Base-by-base conservation (phyloP, 2,329 filamentous ascomycete species). In the Fusarium praegraminearum region DNA sequence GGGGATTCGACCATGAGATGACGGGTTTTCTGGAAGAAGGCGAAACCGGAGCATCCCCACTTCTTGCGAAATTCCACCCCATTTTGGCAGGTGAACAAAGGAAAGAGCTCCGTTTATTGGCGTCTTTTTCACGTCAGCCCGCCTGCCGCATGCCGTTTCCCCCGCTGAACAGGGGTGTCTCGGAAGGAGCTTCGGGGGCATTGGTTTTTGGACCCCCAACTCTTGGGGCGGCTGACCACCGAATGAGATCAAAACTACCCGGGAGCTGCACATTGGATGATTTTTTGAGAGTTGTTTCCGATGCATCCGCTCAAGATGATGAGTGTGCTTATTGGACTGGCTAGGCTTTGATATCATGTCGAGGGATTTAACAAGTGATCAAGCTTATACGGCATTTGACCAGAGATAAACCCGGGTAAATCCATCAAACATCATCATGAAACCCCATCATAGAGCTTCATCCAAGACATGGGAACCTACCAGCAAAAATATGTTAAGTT, bases 11-110 rank as follows among this genome's bases (percentile, higher is more conserved):
- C 59, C 52, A 60, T 66, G 56, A 65, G 64, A 73, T 66, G 67
- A 59, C 57, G 66, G 67, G 69, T 67, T 72, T 73, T 73, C 71
- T 72, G 57, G 69, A 73, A 73, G 46, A 69, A 73, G 73, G 61
- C 67, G 69, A 70, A 69, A 58, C 67, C 61, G 67, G 59, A 58
- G 57, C 38, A 30, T 57, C 59, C 52, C 58, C 65, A 33, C 60
- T 40, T 40, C 47, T 46, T 30, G 28, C 38, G 58, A 60, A 50
- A 46, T 40, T 36, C 45, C 43, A 55, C 52, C 71, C 70, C 46
- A 50, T 75, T 75, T 57, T 43, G 73, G 71, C 71, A 75, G 73
- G 73, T 63, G 47, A 47, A 20, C 41, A 43, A 28, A 30, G 58
- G 33, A 41, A 43, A 10, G 18, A 9, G 43, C 60, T 49, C 49